Conservation (phyloP, 768 basidiomycete species). For the Collybia mongolica region DNA sequence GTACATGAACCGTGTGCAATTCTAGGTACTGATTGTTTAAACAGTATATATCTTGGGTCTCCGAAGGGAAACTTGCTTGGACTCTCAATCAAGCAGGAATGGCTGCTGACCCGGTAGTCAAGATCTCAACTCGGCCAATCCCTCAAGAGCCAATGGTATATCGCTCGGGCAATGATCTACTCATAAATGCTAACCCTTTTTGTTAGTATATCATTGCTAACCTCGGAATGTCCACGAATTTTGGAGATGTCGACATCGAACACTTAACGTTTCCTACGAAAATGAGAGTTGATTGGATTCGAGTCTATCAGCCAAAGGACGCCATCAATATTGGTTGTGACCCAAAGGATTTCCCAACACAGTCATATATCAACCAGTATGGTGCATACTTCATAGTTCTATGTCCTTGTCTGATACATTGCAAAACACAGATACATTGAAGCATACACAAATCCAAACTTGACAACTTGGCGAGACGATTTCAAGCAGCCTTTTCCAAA, state of each 20-base stretch:
- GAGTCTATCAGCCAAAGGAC: conserved; percentile 81
- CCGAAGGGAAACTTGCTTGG: conserved; percentile 64
- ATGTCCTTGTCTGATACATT: not conserved
- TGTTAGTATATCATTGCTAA: conserved; percentile 80
- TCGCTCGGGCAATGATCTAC: not conserved
- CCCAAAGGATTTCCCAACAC: conserved; percentile 76
- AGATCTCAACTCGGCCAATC: conserved; percentile 69
- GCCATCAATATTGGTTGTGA: conserved; percentile 82
- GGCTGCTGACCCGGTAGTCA: conserved; percentile 47
- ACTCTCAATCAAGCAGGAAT: conserved; percentile 64
- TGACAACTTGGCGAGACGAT: conserved; percentile 73
- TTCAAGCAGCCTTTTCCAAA: conserved; percentile 69
- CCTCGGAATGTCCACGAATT: conserved; percentile 82
- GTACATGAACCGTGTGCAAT: conserved; percentile 17
- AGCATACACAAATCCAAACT: conserved; percentile 81
- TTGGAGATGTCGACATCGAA: conserved; percentile 66
- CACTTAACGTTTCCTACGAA: conserved; percentile 69
- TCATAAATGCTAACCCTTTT: conserved; percentile 1
- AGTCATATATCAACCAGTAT: conserved; percentile 74
- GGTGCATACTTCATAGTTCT: conserved; percentile 16
- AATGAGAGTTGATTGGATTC: conserved; percentile 84
- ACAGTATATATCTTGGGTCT: conserved; percentile 82
- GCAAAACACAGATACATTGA: conserved; percentile 42
- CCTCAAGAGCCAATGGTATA: conserved; percentile 83
- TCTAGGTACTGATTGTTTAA: not conserved